Evolutionary conservation across 495 filamentous ascomycete genomes (phyloP), one percentile per base, ranked within the genome.

Genomic region (Podospora didyma): DNA sequence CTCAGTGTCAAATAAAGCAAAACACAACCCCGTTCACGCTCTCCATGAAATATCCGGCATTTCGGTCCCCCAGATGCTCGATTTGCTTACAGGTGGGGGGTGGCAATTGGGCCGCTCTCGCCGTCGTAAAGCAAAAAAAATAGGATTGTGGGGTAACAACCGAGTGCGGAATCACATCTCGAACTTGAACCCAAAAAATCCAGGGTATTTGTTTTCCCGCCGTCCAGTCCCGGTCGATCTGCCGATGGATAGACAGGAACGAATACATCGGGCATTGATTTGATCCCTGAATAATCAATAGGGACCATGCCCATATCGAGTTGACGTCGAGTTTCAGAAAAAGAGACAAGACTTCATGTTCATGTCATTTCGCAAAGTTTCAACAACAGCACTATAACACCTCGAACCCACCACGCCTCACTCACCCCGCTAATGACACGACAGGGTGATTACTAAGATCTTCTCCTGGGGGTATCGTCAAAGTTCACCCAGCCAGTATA

Each of bases 201-300:
- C 65, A 66, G 66, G 66, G 66, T 69, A 61, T 69, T 61, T 57
- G 60, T 66, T 69, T 69, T 69, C 62, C 66, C 66, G 61, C 39
- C 26, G 1, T 14, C 23, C 42, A 58, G 41, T 66, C 53, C 60
- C 61, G 63, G 60, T 22, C 14, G 37, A 68, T 69, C 59, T 69
- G 63, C 66, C 66, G 66, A 68, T 41, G 24, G n/a, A 54, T 35
- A 57, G 14, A 47, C 12, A 41, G 11, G 26, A 46, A 14, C 2
- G 26, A 37, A 49, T n/a, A 50, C 45, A 17, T 57, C 57, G 51
- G 55, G 22, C 49, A 51, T 63, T 63, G 47, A 57, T 53, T 49
- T 59, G 54, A 45, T 44, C 35, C 51, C 54, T 60, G 57, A 58
- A 37, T 37, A 49, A 49, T 50, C 6, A 20, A 46, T 14, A 11